Conservation (phyloP, 2,329 filamentous ascomycete species). For the Lomentospora prolificans region DNA sequence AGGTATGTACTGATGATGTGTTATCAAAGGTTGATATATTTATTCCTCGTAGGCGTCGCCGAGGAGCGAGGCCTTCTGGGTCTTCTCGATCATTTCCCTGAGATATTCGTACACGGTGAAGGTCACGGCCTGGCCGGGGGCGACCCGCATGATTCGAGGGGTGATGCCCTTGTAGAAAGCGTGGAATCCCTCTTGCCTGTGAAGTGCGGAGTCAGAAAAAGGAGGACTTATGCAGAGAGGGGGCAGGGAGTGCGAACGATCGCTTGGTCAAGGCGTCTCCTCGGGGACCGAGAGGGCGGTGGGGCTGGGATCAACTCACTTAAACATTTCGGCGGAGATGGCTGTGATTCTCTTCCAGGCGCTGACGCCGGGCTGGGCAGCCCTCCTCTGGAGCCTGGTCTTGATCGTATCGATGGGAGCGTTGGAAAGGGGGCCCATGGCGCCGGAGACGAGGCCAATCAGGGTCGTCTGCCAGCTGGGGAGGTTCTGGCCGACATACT, state of each 20-base stretch:
- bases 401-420: constrained; percentile 99
- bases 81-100: constrained; percentile 59
- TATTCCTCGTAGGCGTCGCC: constrained; percentile 61
- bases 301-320: constrained; percentile 32
- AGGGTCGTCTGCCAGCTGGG: constrained; percentile 84
- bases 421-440: constrained; percentile 92
- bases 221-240: no score
- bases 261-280: no score
- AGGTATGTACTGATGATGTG: neutral
- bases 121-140: constrained; percentile 78
- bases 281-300: neutral
- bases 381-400: constrained; percentile 86
- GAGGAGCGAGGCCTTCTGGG: constrained; percentile 24
- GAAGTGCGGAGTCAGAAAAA: constrained; percentile 7
- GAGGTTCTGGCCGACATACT: constrained; percentile 54
- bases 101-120: constrained; percentile 72
- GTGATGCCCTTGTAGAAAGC: constrained; percentile 99
- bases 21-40: constrained; percentile 4
- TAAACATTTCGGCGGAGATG: constrained; percentile 81
- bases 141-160: constrained; percentile 92
- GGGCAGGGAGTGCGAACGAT: no score
- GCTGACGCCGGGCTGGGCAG: constrained; percentile 69
- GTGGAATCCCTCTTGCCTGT: constrained; percentile 78
- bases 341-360: constrained; percentile 67
- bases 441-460: constrained; percentile 84